Evolutionary conservation across 305 asterid species (phyloP).

Genomic region (Fraxinus platypoda): DNA sequence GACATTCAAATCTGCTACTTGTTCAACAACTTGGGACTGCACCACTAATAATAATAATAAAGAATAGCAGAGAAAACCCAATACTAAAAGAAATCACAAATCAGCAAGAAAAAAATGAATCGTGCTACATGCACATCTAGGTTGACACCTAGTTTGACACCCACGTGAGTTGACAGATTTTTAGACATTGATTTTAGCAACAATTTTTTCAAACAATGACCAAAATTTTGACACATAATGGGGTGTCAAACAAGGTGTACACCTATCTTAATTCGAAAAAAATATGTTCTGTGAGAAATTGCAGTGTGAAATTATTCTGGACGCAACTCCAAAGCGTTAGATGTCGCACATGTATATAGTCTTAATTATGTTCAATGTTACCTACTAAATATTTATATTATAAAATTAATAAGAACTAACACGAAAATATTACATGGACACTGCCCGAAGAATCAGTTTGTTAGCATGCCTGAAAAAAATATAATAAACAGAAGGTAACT

Average conservation of each 20-base stretch:
- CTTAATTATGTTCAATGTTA: neutral
- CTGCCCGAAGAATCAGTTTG: neutral
- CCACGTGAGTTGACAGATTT: no score
- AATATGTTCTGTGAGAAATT: no score
- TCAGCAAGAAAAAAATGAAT: neutral
- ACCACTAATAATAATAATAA: neutral
- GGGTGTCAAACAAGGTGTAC: no score
- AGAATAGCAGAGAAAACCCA: neutral
- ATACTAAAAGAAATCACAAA: neutral
- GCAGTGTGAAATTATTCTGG: neutral
- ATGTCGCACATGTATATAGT: neutral
- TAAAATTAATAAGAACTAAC: neutral
- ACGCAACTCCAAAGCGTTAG: neutral
- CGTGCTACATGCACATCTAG: no score
- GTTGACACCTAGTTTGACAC: no score
- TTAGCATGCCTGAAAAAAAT: neutral
- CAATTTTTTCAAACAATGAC: no score
- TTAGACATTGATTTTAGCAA: no score
- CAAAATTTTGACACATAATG: no score
- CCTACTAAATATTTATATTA: neutral
- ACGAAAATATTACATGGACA: neutral
- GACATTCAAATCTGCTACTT: slow-evolving; percentile 4
- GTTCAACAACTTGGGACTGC: neutral
- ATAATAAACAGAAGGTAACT: neutral
- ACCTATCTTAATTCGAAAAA: no score